Evolutionary conservation across 1,139 yeast species (phyloP).

Genomic region (Hansenula sp.): DNA sequence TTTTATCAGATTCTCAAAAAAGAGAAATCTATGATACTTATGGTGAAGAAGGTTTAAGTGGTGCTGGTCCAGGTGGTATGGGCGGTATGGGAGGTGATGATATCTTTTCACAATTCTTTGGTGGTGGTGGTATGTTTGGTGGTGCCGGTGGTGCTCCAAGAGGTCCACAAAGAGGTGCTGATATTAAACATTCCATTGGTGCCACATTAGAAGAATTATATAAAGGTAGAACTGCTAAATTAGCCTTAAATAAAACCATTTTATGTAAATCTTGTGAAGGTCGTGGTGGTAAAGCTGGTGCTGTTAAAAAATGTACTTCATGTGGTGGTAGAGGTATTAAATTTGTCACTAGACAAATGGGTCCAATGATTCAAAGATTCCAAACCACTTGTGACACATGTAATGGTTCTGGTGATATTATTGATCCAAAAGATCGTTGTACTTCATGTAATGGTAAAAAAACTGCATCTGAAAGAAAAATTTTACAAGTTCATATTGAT

Average conservation of each 20-base stretch:
- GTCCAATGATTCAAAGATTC: constrained; percentile 98
- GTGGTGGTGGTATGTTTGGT: constrained; percentile 53
- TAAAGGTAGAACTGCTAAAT: constrained; percentile 92
- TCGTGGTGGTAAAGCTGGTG: constrained; percentile 91
- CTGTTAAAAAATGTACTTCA: constrained; percentile 78
- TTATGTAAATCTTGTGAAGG: constrained; percentile 89
- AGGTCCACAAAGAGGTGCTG: constrained; percentile 88
- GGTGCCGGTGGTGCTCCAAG: constrained; percentile 65
- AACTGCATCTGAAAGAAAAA: constrained; percentile 83
- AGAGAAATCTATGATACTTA: constrained; percentile 84
- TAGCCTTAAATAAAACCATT: constrained; percentile 89
- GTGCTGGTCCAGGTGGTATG: constrained; percentile 64
- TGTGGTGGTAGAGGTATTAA: constrained; percentile 92
- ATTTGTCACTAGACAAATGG: constrained; percentile 97
- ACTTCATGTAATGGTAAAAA: constrained; percentile 85
- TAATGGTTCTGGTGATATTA: constrained; percentile 87
- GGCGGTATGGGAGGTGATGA: constrained; percentile 79
- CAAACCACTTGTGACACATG: constrained; percentile 93
- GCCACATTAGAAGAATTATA: constrained; percentile 90
- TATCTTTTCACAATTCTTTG: constrained; percentile 90
- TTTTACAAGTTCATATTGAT: constrained; percentile 89
- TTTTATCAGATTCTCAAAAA: constrained; percentile 81
- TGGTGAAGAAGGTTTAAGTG: constrained; percentile 90
- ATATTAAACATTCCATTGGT: constrained; percentile 81
- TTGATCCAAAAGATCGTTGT: constrained; percentile 88